These are phyloP conservation scores for Yueomyces sinensis DNA, from an alignment of 805 yeast species.

Conservation along the genomic window DNA sequence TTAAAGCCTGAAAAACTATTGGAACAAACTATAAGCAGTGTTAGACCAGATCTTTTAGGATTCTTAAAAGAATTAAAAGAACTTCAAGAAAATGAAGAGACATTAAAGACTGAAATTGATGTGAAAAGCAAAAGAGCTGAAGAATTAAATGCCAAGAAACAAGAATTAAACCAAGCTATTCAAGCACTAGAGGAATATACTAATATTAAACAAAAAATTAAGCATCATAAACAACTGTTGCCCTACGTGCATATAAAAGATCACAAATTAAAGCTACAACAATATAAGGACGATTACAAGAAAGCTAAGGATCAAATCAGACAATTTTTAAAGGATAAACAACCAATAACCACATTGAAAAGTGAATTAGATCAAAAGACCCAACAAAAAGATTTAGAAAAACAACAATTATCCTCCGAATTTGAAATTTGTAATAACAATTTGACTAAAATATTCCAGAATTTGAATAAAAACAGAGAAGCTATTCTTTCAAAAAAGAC, in stretches of 20 bases:
- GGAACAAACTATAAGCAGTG: conserved; percentile 67
- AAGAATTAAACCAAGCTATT: conserved; percentile 34
- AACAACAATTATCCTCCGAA: conserved; percentile 2
- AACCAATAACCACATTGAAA: conserved; percentile 11
- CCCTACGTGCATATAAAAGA: conserved; percentile 38
- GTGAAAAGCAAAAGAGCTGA: conserved; percentile 20
- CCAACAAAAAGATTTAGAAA: conserved; percentile 7
- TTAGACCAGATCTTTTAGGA: conserved; percentile 45
- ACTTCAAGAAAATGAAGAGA: conserved; percentile 32
- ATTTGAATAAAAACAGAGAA: conserved; percentile 8
- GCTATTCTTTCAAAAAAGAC: conserved; percentile 8
- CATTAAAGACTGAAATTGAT: conserved; percentile 26
- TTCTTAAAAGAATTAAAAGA: conserved; percentile 45
- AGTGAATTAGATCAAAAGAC: conserved; percentile 19
- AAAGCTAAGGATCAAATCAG: conserved; percentile 19
- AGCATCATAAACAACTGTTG: conserved; percentile 32
- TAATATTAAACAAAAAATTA: conserved; percentile 33
- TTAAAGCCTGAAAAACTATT: conserved; percentile 63
- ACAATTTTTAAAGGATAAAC: conserved; percentile 12
- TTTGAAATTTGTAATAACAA: conserved; percentile 1
- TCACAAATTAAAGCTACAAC: conserved; percentile 19
- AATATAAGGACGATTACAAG: conserved; percentile 17
- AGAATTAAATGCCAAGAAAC: conserved; percentile 24
- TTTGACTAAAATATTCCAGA: conserved; percentile 3
- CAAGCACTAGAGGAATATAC: conserved; percentile 33